Percentiles rank a stretch among this genome's conserved stretches.
Conservation (phyloP, 2,329 filamentous ascomycete genomes). For the Aotearoamyces nothofagi region DNA sequence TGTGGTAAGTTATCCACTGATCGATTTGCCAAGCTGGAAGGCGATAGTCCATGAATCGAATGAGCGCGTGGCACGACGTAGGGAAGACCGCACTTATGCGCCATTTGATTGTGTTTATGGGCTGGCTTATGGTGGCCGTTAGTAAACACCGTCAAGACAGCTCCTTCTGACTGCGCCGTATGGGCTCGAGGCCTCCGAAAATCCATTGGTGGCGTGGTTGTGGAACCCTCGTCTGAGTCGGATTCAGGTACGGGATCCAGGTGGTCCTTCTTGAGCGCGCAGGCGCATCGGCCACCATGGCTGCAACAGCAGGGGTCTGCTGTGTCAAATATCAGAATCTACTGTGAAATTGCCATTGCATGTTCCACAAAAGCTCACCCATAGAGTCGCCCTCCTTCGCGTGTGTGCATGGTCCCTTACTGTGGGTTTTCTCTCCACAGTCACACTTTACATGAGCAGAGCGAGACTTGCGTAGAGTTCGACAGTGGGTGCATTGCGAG, state of each 20-base stretch:
- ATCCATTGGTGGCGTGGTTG: constrained; percentile 23
- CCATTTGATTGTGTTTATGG: constrained; percentile 42
- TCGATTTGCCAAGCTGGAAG: constrained; percentile 29
- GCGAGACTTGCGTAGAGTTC: constrained; percentile 88
- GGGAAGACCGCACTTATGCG: constrained; percentile 42
- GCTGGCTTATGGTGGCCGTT: constrained; percentile 49
- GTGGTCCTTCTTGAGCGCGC: constrained; percentile 46
- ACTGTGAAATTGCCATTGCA: constrained; percentile 11
- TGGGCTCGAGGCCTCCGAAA: constrained; percentile 40
- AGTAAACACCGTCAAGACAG: constrained; percentile 40
- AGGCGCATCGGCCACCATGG: constrained; percentile 52
- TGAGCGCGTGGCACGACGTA: constrained; percentile 45
- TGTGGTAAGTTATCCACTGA: constrained; percentile 29
- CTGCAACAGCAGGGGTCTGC: constrained; percentile 56
- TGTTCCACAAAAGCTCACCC: constrained; percentile 19
- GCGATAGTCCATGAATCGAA: constrained; percentile 34
- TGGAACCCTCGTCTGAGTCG: constrained; percentile 35
- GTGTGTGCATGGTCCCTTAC: constrained; percentile 36
- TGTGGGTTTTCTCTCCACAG: constrained; percentile 78
- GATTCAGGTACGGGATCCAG: constrained; percentile 51
- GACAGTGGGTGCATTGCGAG: constrained; percentile 95
- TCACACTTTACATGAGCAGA: constrained; percentile 93
- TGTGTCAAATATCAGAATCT: constrained; percentile 19
- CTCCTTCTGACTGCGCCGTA: constrained; percentile 44
- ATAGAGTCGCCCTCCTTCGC: constrained; percentile 31